These are phyloP conservation scores for Pseudomassariella vexata DNA, from an alignment of 2,329 filamentous ascomycete species.

Conservation along the genomic window DNA sequence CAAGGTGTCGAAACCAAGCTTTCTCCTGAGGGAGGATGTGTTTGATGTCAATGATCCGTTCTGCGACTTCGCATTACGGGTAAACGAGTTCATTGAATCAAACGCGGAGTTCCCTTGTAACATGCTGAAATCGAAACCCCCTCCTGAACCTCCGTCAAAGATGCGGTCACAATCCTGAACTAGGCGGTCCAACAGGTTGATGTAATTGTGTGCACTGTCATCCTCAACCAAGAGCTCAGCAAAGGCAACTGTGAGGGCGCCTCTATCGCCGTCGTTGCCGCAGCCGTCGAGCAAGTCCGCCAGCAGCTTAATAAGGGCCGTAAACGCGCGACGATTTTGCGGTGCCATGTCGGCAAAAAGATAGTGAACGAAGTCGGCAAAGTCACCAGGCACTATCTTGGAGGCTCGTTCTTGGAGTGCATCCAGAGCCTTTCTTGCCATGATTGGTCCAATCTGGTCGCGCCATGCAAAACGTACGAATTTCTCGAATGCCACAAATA, in stretches of 20 bases:
- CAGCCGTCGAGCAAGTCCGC: conserved; percentile 86
- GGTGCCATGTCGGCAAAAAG: conserved; percentile 62
- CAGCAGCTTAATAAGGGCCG: conserved; percentile 76
- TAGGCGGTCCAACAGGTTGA: conserved; percentile 80
- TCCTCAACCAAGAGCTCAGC: conserved; percentile 78
- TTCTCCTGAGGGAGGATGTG: conserved; percentile 75
- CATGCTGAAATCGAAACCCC: too few relatives aligned
- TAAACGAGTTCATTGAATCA: conserved; percentile 55
- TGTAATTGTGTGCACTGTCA: conserved; percentile 73
- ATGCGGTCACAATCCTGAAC: conserved; percentile 85
- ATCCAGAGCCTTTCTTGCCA: conserved; percentile 65
- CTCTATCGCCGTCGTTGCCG: conserved; percentile 84
- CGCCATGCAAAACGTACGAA: conserved; percentile 85
- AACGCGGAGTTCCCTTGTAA: too few relatives aligned
- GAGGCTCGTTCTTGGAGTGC: conserved; percentile 65
- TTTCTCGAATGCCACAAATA: conserved; percentile 91
- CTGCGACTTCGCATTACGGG: conserved; percentile 54
- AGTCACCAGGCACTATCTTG: conserved; percentile 66
- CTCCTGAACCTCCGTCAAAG: conserved; percentile 58
- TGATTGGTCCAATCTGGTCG: conserved; percentile 79
- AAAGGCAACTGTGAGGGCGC: conserved; percentile 82
- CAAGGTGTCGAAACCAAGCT: conserved; percentile 74
- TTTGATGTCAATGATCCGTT: conserved; percentile 78
- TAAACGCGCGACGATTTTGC: conserved; percentile 71
- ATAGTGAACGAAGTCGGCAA: conserved; percentile 61